phyloP scores from a whole-genome alignment of 352 stramenopile species.

The Globisporangium echinulatum region DNA sequence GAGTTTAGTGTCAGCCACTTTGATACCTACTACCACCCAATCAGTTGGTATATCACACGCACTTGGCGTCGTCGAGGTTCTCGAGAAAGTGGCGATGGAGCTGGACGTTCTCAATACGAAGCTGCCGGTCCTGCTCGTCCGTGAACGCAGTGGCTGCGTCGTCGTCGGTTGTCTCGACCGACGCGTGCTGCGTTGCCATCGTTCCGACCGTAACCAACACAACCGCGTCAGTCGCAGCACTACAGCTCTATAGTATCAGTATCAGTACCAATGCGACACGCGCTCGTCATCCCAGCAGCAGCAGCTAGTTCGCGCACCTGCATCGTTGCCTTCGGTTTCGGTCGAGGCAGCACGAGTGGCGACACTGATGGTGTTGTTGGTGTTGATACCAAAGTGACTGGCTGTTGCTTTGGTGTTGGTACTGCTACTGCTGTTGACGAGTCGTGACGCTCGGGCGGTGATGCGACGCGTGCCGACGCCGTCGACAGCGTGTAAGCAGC shows the following conservation, averaged over 20 bases:
- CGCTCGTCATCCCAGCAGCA: too few species aligned
- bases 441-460: neutral
- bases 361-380: neutral
- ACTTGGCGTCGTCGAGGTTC: conserved; percentile 83
- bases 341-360: too few species aligned
- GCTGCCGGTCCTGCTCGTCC: conserved; percentile 49
- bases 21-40: neutral
- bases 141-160: conserved; percentile 48
- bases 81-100: conserved; percentile 82
- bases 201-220: neutral
- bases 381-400: neutral
- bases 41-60: conserved; percentile 1
- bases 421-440: neutral
- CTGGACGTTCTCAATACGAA: conserved; percentile 66
- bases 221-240: neutral
- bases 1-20: neutral
- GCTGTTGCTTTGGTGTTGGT: conserved; percentile 4
- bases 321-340: conserved; percentile 5
- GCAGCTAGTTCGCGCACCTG: conserved; percentile 5
- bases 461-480: too few species aligned
- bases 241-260: too few species aligned
- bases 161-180: conserved; percentile 33
- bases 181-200: conserved; percentile 10
- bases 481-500: too few species aligned
- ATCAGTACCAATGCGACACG: too few species aligned